Percentiles rank a stretch among this genome's conserved stretches.
phyloP scores from a whole-genome alignment of 164 flowering plant species.

The Cinnamomum chago region DNA sequence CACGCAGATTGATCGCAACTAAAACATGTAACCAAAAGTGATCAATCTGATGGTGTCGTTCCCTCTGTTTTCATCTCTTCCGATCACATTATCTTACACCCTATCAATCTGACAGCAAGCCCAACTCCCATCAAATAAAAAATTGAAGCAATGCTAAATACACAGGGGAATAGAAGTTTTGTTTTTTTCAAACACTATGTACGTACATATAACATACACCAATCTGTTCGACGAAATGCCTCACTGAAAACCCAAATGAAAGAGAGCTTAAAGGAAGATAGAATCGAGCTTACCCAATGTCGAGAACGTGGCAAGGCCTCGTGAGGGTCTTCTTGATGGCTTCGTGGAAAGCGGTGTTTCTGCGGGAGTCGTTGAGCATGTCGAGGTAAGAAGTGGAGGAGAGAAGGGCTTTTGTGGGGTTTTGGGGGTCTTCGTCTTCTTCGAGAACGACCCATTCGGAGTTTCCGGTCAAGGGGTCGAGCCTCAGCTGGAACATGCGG shows the following conservation, averaged over 20 bases:
- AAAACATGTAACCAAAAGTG: too few relatives aligned
- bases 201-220: too few relatives aligned
- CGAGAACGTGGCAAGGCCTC: constrained; percentile 79
- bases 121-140: too few relatives aligned
- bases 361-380: constrained; percentile 83
- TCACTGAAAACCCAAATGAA: background rate
- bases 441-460: constrained; percentile 86
- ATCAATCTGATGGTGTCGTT: too few relatives aligned
- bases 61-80: too few relatives aligned
- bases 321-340: constrained; percentile 76
- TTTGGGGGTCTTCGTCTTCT: constrained; percentile 28
- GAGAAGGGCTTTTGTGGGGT: constrained; percentile 32
- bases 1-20: too few relatives aligned
- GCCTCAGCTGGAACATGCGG: constrained; percentile 66
- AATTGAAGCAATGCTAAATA: too few relatives aligned
- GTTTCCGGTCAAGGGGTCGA: constrained; percentile 75
- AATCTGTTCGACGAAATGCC: background rate
- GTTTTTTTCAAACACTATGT: too few relatives aligned
- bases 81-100: too few relatives aligned
- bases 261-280: background rate
- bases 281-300: constrained; percentile 63
- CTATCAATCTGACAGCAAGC: too few relatives aligned
- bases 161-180: too few relatives aligned
- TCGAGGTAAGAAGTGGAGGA: constrained; percentile 89
- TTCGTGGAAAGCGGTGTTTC: constrained; percentile 61